Evolutionary conservation across 192 early-diverging fungal species (phyloP), one percentile per base, ranked within the genome.

Genomic region (Entomortierella chlamydospora): DNA sequence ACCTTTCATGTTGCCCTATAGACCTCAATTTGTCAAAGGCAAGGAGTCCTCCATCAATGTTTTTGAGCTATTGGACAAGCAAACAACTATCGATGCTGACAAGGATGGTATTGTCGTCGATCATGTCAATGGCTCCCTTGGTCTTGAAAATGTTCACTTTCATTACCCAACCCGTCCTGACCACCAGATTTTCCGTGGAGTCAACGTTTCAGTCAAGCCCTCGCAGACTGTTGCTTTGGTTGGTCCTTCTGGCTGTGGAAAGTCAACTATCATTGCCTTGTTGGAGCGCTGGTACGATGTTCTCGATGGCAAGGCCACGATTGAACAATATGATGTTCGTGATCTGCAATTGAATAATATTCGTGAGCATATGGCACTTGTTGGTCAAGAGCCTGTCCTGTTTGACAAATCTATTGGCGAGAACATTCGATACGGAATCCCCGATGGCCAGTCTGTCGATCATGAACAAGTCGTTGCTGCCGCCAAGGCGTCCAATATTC

Each of bases 191-290:
- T 81, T 93, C 49, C 84, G 83, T 53, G 88, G 86, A 13, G 62
- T 91, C 60, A 77, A 57, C n/a, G 61, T 90, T 26, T 57, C 49
- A 22, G 85, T 82, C 15, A 54, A 68, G 8, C 72, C 92, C 23
- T 93, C 92, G 30, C 73, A 85, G 67, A 96, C 94, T 23, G 87
- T 96, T 30, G 95, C 95, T 15, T 73, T 97, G 49, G 95, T 95
- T 12, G 95, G 95, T 17, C 80, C 89, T 23, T 93, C 91, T 2
- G 95, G 95, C 23, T 94, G 91, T 41, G 95, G 95, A 42, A 96
- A 96, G 62, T 73, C 72, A 41, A 83, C 82, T 0, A 83, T 83
- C 47, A 79, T 83, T 42, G 77, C 76, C 29, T 52, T 83, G 34
- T 20, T 73, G 43, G 73, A 79, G 80, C 82, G 85, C 45, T 74